Conservation (phyloP, 1,139 yeast species). For the Saccharomyces hybrid region DNA sequence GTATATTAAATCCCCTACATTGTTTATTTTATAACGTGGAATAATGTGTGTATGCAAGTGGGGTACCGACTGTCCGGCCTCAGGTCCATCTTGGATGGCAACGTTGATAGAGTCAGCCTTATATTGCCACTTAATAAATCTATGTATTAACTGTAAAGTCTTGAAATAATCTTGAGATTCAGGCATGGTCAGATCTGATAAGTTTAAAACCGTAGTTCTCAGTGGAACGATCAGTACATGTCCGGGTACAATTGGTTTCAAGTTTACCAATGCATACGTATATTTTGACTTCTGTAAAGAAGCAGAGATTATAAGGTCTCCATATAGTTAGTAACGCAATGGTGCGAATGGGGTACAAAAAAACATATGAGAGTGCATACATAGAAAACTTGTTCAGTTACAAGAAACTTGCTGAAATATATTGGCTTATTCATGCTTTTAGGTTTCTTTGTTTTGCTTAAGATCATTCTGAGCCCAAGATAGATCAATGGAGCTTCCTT, state of each 20-base stretch:
- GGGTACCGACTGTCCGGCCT: conserved; percentile 90
- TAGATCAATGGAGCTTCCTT: neutral
- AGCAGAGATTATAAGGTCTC: neutral
- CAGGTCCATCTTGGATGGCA: conserved; percentile 93
- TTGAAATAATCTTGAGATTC: conserved; percentile 74
- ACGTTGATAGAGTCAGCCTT: conserved; percentile 77
- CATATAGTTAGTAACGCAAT: neutral
- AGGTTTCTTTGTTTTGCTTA: neutral
- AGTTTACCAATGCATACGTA: conserved; percentile 77
- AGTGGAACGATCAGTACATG: conserved; percentile 83
- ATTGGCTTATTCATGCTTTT: conserved; percentile 16
- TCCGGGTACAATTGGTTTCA: conserved; percentile 87
- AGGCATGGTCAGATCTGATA: conserved; percentile 59
- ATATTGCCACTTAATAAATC: conserved; percentile 55
- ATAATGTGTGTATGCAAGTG: conserved; percentile 90
- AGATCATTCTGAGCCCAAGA: neutral
- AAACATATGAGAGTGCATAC: conserved; percentile 10
- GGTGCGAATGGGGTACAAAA: neutral
- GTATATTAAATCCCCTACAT: conserved; percentile 68
- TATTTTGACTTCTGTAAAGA: conserved; percentile 38
- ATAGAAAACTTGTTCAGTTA: conserved; percentile 31
- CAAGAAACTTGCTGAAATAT: conserved; percentile 29
- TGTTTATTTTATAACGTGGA: conserved; percentile 63
- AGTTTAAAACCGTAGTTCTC: conserved; percentile 48
- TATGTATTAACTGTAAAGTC: conserved; percentile 65